phyloP scores from a whole-genome alignment of 495 filamentous ascomycete genomes.

The Penicillium dipodomyicola region DNA sequence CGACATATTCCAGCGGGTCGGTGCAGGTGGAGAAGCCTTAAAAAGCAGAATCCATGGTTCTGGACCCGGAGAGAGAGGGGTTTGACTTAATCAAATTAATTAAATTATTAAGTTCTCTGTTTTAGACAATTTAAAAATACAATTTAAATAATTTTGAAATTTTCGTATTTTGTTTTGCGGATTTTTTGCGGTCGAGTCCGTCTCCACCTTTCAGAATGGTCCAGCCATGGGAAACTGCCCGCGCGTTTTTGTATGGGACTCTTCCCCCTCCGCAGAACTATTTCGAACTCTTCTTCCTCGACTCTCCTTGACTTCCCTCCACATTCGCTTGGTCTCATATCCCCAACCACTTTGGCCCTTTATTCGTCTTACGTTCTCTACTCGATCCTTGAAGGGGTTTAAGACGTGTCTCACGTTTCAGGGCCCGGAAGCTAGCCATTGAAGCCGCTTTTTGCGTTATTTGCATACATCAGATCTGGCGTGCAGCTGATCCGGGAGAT shows the following conservation, averaged over 20 bases:
- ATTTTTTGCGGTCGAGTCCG: neutral
- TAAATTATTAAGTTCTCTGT: neutral
- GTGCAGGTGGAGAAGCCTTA: conserved; percentile 23
- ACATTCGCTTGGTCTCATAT: conserved; percentile 4
- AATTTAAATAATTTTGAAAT: neutral
- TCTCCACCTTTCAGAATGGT: neutral
- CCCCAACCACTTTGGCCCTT: neutral
- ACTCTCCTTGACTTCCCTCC: neutral
- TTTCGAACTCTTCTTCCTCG: neutral
- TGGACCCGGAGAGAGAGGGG: conserved; percentile 1
- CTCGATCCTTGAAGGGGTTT: conserved; percentile 1
- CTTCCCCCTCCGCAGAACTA: neutral
- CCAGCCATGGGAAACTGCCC: neutral
- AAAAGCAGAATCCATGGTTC: conserved; percentile 10
- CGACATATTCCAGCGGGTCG: conserved; percentile 16
- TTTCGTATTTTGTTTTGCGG: neutral
- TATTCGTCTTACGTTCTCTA: neutral
- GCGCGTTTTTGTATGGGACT: conserved; percentile 8
- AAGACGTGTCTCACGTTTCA: conserved; percentile 14
- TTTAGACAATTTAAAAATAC: neutral
- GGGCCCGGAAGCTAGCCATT: conserved; percentile 2
- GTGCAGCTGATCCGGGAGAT: conserved; percentile 11
- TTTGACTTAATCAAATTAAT: neutral
- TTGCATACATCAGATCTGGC: conserved; percentile 18
- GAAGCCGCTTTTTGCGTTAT: neutral